Base-by-base conservation (phyloP, 257 asterid genomes). In the Solanum okadae region DNA sequence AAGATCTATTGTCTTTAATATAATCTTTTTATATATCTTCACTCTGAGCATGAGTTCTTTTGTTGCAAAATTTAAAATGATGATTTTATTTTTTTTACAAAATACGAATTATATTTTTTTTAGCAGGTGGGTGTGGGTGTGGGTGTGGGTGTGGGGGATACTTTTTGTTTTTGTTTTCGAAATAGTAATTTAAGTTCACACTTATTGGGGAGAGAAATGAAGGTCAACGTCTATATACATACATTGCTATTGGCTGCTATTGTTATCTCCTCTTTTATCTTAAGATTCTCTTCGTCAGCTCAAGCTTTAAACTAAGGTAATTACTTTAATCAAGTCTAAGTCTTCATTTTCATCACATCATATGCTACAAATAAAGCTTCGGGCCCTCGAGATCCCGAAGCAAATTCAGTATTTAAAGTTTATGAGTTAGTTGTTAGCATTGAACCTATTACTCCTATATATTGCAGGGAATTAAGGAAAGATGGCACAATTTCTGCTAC, bases 401-500 rank as follows among this genome's bases (percentile, higher is more conserved):
- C 12, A 59, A 4, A 59, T 61, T 61, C 0, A 2, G 18, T 5
- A 65, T 65, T 65, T 25, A 65, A 65, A 65, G 0, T 65, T 65
- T 65, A 10, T 25, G 72, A 11, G 2, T 65, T 1, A 0, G 2
- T 65, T 25, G 4, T 65, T n/a, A 65, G 16, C 16, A 2, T 10
- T 65, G 33, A 11, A 10, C 67, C 67, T 16, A 18, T 52, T 52
- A 52, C 63, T 59, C 25, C 11, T 20, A 20, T 59, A 20, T 59
- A 20, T 20, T 27, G 35, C 75, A 27, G 75, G 37, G 33, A 70
- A 29, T 3, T 72, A 81, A 83, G 88, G 79, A 82, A 68, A 18
- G 86, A 91, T 91, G 92, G 92, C 92, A 0, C 91, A 87, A 71
- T 87, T 91, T 87, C 71, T 91, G 88, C 90, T 91, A 65, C 92